Conservation (phyloP, 2,329 filamentous ascomycete genomes). For the Geosmithia putterillii region DNA sequence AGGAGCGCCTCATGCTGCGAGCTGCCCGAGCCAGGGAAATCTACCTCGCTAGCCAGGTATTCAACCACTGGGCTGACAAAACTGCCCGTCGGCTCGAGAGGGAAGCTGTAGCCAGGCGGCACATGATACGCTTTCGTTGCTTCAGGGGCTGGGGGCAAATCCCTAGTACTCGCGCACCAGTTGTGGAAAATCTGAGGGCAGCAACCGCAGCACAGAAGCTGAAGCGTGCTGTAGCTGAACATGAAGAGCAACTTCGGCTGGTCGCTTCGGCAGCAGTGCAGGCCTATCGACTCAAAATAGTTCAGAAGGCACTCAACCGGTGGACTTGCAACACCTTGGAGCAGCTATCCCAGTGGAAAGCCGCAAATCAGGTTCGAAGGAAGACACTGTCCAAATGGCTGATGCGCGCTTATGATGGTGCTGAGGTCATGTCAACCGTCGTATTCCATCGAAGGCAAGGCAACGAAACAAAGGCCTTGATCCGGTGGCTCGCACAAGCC, state of each 20-base stretch:
- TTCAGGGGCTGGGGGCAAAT: constrained; percentile 22
- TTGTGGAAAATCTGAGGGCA: constrained; percentile 15
- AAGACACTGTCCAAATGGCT: constrained; percentile 11
- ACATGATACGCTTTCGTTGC: constrained; percentile 49
- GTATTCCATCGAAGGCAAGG: constrained; percentile 2
- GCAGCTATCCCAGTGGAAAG: constrained; percentile 9
- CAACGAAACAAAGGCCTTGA: constrained; percentile 6
- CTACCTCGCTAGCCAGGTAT: constrained; percentile 35
- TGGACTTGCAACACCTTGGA: constrained; percentile 15
- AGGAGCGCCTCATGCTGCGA: constrained; percentile 24
- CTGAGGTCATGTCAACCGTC: constrained; percentile 1
- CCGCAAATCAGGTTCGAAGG: constrained; percentile 6
- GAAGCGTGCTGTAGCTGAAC: constrained; percentile 13
- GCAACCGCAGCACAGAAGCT: constrained; percentile 19
- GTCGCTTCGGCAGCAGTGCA: constrained; percentile 11
- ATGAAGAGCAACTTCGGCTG: constrained; percentile 14
- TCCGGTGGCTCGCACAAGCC: constrained; percentile 9
- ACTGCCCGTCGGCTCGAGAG: constrained; percentile 52
- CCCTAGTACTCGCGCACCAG: constrained; percentile 15
- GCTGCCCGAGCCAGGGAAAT: constrained; percentile 53
- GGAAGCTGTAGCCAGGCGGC: constrained; percentile 55
- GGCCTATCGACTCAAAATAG: constrained; percentile 8
- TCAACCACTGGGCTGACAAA: constrained; percentile 48
- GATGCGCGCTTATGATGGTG: constrained; percentile 5
- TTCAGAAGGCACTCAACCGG: constrained; percentile 9